These are phyloP conservation scores for Globisporangium cylindrosporum DNA, from an alignment of 352 stramenopile species.

Conservation along the genomic window DNA sequence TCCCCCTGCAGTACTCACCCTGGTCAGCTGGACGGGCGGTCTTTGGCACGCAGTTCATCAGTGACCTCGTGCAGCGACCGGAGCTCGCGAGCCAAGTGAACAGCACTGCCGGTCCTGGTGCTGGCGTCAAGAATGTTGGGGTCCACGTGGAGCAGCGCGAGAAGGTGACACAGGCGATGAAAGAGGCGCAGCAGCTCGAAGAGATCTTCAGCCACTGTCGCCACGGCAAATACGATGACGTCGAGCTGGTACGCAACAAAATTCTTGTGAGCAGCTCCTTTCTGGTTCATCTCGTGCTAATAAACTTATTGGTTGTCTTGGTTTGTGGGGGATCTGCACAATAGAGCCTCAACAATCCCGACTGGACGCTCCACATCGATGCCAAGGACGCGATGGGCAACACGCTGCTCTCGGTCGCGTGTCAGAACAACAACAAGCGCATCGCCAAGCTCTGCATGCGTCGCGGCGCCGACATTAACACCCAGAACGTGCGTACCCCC, in stretches of 20 bases:
- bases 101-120: background rate
- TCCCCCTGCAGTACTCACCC: slow-evolving; percentile 88
- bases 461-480: slow-evolving; percentile 91
- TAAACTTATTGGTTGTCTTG: background rate
- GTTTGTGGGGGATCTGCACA: slow-evolving; percentile 16
- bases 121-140: slow-evolving; percentile 6
- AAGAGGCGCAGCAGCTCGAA: slow-evolving; percentile 87
- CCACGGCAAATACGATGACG: slow-evolving; percentile 89
- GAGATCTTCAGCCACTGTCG: slow-evolving; percentile 88
- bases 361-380: slow-evolving; percentile 90
- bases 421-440: slow-evolving; percentile 96
- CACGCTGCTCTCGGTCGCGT: slow-evolving; percentile 91
- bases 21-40: slow-evolving; percentile 80
- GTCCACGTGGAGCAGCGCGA: slow-evolving; percentile 50
- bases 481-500: slow-evolving; percentile 73
- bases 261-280: background rate
- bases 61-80: slow-evolving; percentile 52
- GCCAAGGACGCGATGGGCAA: slow-evolving; percentile 91
- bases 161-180: slow-evolving; percentile 76
- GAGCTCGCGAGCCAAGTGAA: slow-evolving; percentile 34
- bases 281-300: background rate
- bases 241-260: slow-evolving; percentile 52
- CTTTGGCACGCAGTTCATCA: slow-evolving; percentile 65
- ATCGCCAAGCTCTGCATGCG: slow-evolving; percentile 94
- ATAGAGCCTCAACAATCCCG: slow-evolving; percentile 88